phyloP scores from a whole-genome alignment of 345 rosid genomes.

The Microcos paniculata region DNA sequence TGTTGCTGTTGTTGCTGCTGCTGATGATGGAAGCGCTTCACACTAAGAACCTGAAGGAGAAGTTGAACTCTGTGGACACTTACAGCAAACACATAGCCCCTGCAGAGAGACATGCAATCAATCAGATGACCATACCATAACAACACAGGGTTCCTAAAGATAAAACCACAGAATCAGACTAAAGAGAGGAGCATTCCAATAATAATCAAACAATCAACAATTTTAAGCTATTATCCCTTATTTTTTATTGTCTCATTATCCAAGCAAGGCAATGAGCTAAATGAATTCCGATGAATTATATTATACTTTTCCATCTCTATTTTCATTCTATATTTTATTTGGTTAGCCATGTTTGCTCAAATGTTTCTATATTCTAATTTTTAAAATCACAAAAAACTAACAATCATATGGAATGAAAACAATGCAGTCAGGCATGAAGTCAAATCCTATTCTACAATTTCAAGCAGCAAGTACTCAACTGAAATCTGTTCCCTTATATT shows the following conservation, averaged over 20 bases:
- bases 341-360: neutral
- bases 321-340: neutral
- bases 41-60: constrained; percentile 96
- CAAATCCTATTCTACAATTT: neutral
- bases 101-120: constrained; percentile 35
- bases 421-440: neutral
- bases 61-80: constrained; percentile 99
- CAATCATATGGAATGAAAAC: neutral
- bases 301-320: neutral
- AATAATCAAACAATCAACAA: constrained; percentile 6
- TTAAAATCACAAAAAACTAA: neutral
- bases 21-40: constrained; percentile 88
- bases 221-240: neutral
- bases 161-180: neutral
- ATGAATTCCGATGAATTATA: neutral
- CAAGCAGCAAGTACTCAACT: neutral
- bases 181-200: neutral
- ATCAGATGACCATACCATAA: neutral
- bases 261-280: neutral
- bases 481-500: neutral
- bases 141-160: neutral
- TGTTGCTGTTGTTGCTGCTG: constrained; percentile 88
- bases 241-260: neutral
- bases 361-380: neutral
- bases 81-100: constrained; percentile 97